These are phyloP conservation scores for Apiospora koreana DNA, from an alignment of 2,329 filamentous ascomycete species.

Conservation along the genomic window DNA sequence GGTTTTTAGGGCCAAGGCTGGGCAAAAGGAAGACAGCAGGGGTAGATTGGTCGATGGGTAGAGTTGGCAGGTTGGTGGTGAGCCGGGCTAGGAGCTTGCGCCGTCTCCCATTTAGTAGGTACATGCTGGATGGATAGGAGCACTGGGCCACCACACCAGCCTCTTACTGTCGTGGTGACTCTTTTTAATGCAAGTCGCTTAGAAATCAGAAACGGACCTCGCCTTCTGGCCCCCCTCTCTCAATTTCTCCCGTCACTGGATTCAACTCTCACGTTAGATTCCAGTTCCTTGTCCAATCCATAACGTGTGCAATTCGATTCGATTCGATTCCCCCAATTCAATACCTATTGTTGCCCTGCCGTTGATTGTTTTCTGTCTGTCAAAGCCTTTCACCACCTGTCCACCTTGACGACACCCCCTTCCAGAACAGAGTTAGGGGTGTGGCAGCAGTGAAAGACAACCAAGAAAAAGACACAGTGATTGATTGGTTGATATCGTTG, in stretches of 20 bases:
- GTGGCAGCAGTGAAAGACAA: conserved; percentile 1
- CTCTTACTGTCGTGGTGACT: not conserved
- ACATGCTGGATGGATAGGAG: not conserved
- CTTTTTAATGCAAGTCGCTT: conserved; percentile 14
- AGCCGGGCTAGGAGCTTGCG: not conserved
- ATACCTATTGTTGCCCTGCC: not conserved
- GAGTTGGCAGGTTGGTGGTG: too few species aligned
- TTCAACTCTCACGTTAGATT: not conserved
- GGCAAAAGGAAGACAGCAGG: not conserved
- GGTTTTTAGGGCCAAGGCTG: not conserved
- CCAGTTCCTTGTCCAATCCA: not conserved
- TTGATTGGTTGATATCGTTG: conserved; percentile 2
- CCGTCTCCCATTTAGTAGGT: not conserved
- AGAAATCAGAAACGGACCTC: conserved; percentile 16
- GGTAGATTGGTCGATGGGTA: too few species aligned
- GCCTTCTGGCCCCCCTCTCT: conserved; percentile 32
- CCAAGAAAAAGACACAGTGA: not conserved
- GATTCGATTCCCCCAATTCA: not conserved
- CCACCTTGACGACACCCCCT: not conserved
- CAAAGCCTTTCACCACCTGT: not conserved
- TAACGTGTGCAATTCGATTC: conserved; percentile 3
- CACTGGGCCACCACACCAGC: conserved; percentile 1
- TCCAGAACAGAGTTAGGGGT: not conserved
- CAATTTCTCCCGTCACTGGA: conserved; percentile 28
- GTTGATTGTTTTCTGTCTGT: not conserved